Base-by-base conservation (phyloP, 768 basidiomycete species). In the Solioccasus polychromus region DNA sequence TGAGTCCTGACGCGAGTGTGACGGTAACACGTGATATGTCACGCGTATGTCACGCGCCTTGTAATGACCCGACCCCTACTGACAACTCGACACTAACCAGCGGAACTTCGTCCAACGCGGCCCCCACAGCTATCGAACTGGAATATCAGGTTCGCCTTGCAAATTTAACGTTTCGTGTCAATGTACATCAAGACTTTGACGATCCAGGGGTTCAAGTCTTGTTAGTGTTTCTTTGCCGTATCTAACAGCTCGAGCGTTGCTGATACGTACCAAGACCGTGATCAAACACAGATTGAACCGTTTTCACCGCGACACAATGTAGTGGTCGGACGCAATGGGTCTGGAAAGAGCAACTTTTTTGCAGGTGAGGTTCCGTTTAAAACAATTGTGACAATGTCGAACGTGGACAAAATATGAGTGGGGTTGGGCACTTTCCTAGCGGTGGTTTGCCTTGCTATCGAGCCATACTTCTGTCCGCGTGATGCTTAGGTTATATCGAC, bases 331-430 rank as follows among this genome's bases (percentile, higher is more conserved):
- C 73, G 96, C 34, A 98, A 99, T 78, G 96, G 96, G 11, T 92
- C 89, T 6, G 96, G 96, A 40, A 99, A 99, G 75, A 93, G 90
- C 60, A 99, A 98, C 66, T 98, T 99, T 76, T 99, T 99, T 67
- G 85, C 90, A 29, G 93, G 91, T 88, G 41, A 53, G 84, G 63
- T 22, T 32, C 18, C 20, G 9, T 38, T 31, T 18, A 11, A 11
- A 34, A 25, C 7, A 14, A 14, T 11, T 12, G 23, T 34, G 36
- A 23, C 22, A 25, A 31, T n/a, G 30, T 31, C 26, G 26, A 26
- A 11, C 26, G 26, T 11, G 26, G 11, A 11, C 26, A 26, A 26
- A 6, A 26, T 26, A 26, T 26, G 26, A 26, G 26, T 11, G 26
- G 7, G 26, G 11, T 6, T 26, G 26, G 11, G 9, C 30, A 31